Evolutionary conservation across 768 basidiomycete genomes (phyloP).

Genomic region (Kwoniella newhampshirensis): DNA sequence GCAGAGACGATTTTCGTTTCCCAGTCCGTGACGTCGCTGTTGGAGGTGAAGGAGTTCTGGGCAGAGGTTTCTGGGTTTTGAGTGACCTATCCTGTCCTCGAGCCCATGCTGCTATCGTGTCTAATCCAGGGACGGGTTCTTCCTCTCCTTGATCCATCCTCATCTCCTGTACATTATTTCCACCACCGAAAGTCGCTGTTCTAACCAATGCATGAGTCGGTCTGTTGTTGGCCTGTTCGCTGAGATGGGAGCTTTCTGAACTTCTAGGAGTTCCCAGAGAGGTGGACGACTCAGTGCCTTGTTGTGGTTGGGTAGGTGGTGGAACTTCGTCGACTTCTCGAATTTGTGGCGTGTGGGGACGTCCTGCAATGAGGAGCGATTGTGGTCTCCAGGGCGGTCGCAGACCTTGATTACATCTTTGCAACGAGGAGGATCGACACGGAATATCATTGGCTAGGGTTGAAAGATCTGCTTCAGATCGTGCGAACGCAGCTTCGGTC

Average conservation of each 20-base stretch:
- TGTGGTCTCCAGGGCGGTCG: slow-evolving; percentile 21
- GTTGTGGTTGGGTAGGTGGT: not conserved
- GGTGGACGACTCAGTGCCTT: slow-evolving; percentile 1
- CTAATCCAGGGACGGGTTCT: slow-evolving; percentile 5
- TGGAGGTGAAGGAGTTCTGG: not conserved
- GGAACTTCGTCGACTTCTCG: not conserved
- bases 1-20: not conserved
- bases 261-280: slow-evolving; percentile 6
- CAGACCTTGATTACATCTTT: slow-evolving; percentile 2
- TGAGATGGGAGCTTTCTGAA: not conserved
- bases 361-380: not conserved
- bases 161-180: slow-evolving; percentile 7
- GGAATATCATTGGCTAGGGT: not conserved
- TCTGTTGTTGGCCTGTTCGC: not conserved
- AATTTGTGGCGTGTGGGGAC: slow-evolving; percentile 2
- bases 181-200: slow-evolving; percentile 15
- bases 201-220: slow-evolving; percentile 4
- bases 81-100: not conserved
- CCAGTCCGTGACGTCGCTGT: not conserved
- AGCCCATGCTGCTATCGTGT: slow-evolving; percentile 1
- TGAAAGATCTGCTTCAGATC: slow-evolving; percentile 5
- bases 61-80: not conserved
- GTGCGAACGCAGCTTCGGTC: slow-evolving; percentile 6
- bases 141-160: slow-evolving; percentile 11
- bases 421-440: not conserved